These are phyloP conservation scores for Forsythia suspensa DNA, from an alignment of 257 asterid species.

Conservation along the genomic window DNA sequence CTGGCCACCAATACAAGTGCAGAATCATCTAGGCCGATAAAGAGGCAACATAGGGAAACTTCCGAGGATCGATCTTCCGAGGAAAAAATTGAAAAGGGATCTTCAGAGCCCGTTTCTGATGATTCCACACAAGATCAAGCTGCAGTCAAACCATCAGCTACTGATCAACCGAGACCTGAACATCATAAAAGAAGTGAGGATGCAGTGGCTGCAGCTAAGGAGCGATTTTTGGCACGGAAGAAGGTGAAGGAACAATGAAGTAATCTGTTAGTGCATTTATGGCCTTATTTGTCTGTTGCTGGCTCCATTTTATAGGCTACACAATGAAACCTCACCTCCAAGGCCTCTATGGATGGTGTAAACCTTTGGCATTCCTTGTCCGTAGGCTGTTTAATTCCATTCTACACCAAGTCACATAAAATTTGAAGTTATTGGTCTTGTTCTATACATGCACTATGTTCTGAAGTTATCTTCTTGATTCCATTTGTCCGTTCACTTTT, in stretches of 20 bases:
- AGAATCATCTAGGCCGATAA: constrained; percentile 35
- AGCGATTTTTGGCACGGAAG: constrained; percentile 78
- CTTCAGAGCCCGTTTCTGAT: constrained; percentile 37
- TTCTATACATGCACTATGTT: constrained; percentile 1
- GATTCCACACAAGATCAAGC: constrained; percentile 34
- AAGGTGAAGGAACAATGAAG: constrained; percentile 49
- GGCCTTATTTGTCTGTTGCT: neutral
- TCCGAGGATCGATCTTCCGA: constrained; percentile 34
- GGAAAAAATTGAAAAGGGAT: constrained; percentile 29
- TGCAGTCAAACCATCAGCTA: constrained; percentile 22
- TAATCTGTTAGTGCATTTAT: constrained; percentile 12
- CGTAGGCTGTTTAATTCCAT: neutral
- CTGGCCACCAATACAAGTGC: constrained; percentile 27
- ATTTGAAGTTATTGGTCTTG: neutral
- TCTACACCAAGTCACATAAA: neutral
- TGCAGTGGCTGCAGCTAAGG: constrained; percentile 61
- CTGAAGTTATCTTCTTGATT: neutral
- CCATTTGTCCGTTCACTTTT: neutral
- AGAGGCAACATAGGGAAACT: constrained; percentile 32
- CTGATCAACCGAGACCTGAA: constrained; percentile 40
- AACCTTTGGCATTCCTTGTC: neutral
- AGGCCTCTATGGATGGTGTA: neutral
- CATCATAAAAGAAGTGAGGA: constrained; percentile 56
- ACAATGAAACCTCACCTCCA: neutral
- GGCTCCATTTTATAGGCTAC: neutral